Base-by-base conservation (phyloP, 208 protist species). In the Wallacemonas sp. region DNA sequence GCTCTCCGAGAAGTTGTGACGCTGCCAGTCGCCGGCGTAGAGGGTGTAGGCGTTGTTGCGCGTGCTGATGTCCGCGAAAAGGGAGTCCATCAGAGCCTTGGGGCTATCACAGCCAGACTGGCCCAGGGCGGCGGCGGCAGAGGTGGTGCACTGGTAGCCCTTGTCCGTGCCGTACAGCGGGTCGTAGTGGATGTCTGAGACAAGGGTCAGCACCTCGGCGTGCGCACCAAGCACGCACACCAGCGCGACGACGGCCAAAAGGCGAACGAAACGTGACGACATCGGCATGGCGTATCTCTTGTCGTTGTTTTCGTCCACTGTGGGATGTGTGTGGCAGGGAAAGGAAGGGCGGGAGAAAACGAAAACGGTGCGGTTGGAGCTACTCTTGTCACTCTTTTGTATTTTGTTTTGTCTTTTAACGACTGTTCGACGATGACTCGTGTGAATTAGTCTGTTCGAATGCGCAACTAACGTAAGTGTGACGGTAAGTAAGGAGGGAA, bases 181-280 rank as follows among this genome's bases (percentile, higher is more conserved):
- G 66, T 96, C 91, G 57, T 81, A 88, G 69, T 96, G 91, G 45
- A 91, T 82, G 57, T 96, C 91, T 1, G 87, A 90, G 20, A 94
- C 63, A 10, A 93, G 61, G 39, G 61, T 82, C 11, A 90, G 49
- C 10, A 72, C 52, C 26, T 66, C 16, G 0, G 72, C 73, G 39
- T 54, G 23, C 1, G 42, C 42, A 23, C 10, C 7, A 12, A 62
- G 16, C 5, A 33, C 31, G 12, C 67, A 16, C 52, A 65, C 20
- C 23, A 76, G 14, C 20, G 45, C 20, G 44, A 48, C 38, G 50
- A 67, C 28, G 50, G 25, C 3, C 25, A 52, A 8, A 39, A 39
- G 3, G 26, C 11, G 33, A 18, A 14, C n/a, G 45, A 67, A 41
- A 54, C 39, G n/a, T 25, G n/a, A 8, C 5, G 57, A 48, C 14